These are phyloP conservation scores for Lactifluus piperatus DNA, from an alignment of 768 basidiomycete genomes.

Conservation along the genomic window DNA sequence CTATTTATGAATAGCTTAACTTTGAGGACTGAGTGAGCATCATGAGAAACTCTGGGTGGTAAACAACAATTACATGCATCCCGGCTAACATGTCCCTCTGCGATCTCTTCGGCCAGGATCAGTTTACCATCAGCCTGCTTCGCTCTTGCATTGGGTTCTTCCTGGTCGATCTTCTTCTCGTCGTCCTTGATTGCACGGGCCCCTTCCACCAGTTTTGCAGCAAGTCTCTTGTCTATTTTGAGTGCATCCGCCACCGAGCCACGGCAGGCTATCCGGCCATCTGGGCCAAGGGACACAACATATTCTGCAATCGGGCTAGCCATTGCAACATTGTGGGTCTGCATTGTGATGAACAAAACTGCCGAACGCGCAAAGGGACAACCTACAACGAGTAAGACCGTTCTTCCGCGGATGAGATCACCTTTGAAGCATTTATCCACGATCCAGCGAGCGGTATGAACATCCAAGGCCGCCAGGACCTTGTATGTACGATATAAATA, in stretches of 20 bases:
- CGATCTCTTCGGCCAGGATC: slow-evolving; percentile 57
- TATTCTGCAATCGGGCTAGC: slow-evolving; percentile 44
- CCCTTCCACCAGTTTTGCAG: slow-evolving; percentile 23
- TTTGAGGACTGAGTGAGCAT: slow-evolving; percentile 19
- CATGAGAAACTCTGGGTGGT: not conserved
- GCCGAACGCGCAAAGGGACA: not conserved
- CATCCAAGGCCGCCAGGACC: slow-evolving; percentile 43
- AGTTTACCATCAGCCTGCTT: slow-evolving; percentile 42
- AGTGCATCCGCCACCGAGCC: slow-evolving; percentile 43
- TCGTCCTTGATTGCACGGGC: slow-evolving; percentile 23
- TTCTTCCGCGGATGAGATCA: slow-evolving; percentile 40
- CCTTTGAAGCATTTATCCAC: slow-evolving; percentile 43
- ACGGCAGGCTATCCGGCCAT: slow-evolving; percentile 44
- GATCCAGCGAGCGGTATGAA: slow-evolving; percentile 44
- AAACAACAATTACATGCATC: slow-evolving; percentile 27
- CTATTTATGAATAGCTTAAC: slow-evolving; percentile 27
- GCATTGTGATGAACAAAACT: not conserved
- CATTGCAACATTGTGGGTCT: slow-evolving; percentile 50
- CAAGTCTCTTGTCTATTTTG: slow-evolving; percentile 31
- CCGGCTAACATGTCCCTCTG: slow-evolving; percentile 50
- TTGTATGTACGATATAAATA: slow-evolving; percentile 5
- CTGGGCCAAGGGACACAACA: slow-evolving; percentile 44
- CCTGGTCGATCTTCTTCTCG: slow-evolving; percentile 23
- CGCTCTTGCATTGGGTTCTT: slow-evolving; percentile 15
- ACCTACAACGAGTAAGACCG: slow-evolving; percentile 44